Evolutionary conservation across 805 yeast genomes (phyloP).

Genomic region (Torulaspora indica): DNA sequence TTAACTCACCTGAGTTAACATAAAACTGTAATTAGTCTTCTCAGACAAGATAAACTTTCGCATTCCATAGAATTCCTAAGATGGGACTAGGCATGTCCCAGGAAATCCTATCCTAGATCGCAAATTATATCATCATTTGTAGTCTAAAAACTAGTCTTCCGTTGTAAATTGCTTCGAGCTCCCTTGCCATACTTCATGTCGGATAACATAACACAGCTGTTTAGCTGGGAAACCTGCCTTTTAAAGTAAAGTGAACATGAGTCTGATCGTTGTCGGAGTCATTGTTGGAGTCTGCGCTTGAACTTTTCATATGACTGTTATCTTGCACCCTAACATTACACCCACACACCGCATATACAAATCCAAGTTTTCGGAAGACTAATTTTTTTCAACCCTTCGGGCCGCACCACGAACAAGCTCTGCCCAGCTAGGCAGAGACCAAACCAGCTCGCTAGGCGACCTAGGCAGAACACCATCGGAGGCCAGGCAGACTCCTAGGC

Average conservation of each 20-base stretch:
- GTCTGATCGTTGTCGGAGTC: not conserved
- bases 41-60: constrained; percentile 36
- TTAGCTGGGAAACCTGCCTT: too few relatives aligned
- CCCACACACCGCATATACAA: not conserved
- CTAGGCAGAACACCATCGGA: not conserved
- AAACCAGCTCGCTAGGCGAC: not conserved
- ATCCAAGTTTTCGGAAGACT: not conserved
- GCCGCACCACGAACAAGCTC: not conserved
- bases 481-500: not conserved
- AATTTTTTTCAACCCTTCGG: not conserved
- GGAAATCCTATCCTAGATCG: constrained; percentile 43
- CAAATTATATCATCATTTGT: constrained; percentile 51
- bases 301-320: constrained; percentile 2
- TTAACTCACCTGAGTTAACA: constrained; percentile 17
- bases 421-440: not conserved
- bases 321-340: not conserved
- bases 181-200: not conserved
- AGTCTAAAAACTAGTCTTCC: not conserved
- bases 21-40: not conserved
- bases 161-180: constrained; percentile 2
- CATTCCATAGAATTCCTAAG: constrained; percentile 38
- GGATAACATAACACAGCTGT: too few relatives aligned
- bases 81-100: constrained; percentile 48
- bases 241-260: not conserved
- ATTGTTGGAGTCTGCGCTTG: too few relatives aligned